phyloP scores from a whole-genome alignment of 2,329 filamentous ascomycete genomes.

The Colletotrichum acutatum region DNA sequence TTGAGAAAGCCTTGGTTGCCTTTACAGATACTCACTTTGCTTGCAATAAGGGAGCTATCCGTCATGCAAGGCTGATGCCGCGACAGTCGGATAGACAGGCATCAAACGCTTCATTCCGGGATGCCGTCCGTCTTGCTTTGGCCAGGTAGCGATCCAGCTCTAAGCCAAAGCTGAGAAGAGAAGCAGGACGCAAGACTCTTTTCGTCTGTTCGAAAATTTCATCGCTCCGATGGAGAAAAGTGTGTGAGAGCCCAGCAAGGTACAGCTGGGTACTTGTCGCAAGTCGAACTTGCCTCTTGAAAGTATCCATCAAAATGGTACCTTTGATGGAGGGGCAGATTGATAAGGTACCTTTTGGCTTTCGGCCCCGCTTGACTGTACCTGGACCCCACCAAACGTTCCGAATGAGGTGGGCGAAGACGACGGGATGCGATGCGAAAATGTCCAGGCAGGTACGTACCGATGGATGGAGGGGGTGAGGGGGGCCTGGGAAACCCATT shows the following conservation, averaged over 20 bases:
- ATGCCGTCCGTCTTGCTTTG: constrained; percentile 1
- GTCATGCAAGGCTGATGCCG: not conserved
- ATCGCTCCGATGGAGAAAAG: not conserved
- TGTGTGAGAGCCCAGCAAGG: not conserved
- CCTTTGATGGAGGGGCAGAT: constrained; percentile 1
- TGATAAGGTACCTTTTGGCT: constrained; percentile 20
- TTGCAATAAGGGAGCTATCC: not conserved
- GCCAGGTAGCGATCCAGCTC: not conserved
- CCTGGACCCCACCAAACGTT: not conserved
- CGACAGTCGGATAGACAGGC: not conserved
- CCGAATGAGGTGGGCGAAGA: not conserved
- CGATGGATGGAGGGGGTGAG: too few species aligned
- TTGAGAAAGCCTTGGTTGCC: not conserved
- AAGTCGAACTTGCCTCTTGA: not conserved
- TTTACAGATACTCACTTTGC: not conserved
- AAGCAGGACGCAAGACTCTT: not conserved
- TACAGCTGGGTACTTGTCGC: not conserved
- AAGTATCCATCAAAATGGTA: not conserved
- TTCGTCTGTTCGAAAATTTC: not conserved
- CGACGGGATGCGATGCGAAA: too few species aligned
- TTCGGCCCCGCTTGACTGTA: not conserved
- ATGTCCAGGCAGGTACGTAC: not conserved
- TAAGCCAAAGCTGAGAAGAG: not conserved
- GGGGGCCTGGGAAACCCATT: not conserved
- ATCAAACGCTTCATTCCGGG: not conserved